phyloP scores from a whole-genome alignment of 192 early-diverging fungal genomes.

The Linnemannia hyalina region DNA sequence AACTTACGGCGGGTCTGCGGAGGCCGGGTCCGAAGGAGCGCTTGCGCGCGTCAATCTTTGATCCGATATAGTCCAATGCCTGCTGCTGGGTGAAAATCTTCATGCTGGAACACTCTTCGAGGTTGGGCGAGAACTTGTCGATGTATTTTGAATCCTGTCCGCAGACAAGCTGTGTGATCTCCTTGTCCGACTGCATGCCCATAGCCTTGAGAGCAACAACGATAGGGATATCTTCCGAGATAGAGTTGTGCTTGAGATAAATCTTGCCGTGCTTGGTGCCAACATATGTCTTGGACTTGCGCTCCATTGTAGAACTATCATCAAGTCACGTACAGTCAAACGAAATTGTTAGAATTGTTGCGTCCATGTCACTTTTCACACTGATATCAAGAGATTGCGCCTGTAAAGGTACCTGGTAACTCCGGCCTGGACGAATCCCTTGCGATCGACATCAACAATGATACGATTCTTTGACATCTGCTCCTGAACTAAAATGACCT shows the following conservation, averaged over 20 bases:
- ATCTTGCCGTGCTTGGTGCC: conserved; percentile 70
- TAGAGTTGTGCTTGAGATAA: conserved; percentile 93
- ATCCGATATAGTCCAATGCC: conserved; percentile 90
- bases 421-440: conserved; percentile 83
- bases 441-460: conserved; percentile 90
- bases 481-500: conserved; percentile 98
- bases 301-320: conserved; percentile 91
- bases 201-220: conserved; percentile 92
- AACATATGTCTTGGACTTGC: conserved; percentile 94
- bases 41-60: conserved; percentile 78
- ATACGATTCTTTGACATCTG: conserved; percentile 99
- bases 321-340: background rate
- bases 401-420: conserved; percentile 75
- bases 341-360: background rate
- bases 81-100: conserved; percentile 92
- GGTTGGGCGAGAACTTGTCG: conserved; percentile 84
- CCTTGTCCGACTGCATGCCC: conserved; percentile 95
- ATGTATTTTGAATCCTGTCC: conserved; percentile 88
- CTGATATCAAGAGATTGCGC: background rate
- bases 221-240: conserved; percentile 90
- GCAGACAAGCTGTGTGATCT: conserved; percentile 93
- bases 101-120: conserved; percentile 85
- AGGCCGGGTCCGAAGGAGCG: conserved; percentile 60
- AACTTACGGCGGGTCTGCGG: conserved; percentile 65
- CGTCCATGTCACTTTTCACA: background rate